Conservation (phyloP, 371 early-diverging fungal species). For the Syncephalastrum monosporum region DNA sequence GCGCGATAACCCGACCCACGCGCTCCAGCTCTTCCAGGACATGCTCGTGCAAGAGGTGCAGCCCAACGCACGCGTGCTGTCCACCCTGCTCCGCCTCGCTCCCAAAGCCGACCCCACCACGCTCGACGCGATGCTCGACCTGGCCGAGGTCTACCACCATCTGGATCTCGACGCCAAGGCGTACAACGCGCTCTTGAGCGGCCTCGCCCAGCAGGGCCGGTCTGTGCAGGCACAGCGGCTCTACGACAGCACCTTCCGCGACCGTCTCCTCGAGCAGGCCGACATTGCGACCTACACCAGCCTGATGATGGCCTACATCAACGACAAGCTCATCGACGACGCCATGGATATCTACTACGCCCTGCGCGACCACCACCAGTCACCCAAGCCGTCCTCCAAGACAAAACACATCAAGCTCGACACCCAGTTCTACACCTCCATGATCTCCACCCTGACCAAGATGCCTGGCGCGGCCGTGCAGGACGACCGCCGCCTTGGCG, state of each 20-base stretch:
- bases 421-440: constrained; percentile 21
- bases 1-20: constrained; percentile 28
- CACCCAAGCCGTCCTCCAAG: constrained; percentile 13
- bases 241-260: constrained; percentile 36
- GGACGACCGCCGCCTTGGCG: constrained; percentile 6
- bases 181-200: constrained; percentile 31
- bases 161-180: constrained; percentile 11
- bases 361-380: constrained; percentile 30
- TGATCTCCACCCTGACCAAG: constrained; percentile 23
- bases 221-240: constrained; percentile 36
- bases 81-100: constrained; percentile 28
- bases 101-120: neutral
- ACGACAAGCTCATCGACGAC: constrained; percentile 29
- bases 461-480: constrained; percentile 1
- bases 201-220: constrained; percentile 32
- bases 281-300: constrained; percentile 35
- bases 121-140: neutral
- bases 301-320: constrained; percentile 42
- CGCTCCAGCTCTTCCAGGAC: constrained; percentile 35
- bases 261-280: constrained; percentile 10
- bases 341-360: constrained; percentile 49
- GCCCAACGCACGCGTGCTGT: constrained; percentile 37
- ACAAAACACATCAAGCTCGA: constrained; percentile 17
- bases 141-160: neutral
- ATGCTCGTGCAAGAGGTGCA: constrained; percentile 27